Evolutionary conservation across 1,284 basidiomycete genomes (phyloP).

Genomic region (Fomitopsis schrenkii): DNA sequence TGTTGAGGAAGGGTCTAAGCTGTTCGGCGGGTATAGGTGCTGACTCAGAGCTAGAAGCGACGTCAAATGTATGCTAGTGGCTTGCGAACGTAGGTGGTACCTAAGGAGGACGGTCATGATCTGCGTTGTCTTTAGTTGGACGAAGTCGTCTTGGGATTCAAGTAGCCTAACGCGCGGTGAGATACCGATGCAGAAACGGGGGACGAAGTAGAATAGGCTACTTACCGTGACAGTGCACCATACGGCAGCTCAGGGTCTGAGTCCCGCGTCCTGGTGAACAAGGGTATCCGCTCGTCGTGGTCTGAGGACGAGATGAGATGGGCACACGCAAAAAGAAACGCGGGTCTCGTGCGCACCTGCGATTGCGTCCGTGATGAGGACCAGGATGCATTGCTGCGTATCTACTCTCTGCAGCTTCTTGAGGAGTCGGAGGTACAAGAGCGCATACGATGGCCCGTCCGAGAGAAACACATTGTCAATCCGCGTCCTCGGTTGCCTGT

Average conservation of each 20-base stretch:
- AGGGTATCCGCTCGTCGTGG: constrained; percentile 73
- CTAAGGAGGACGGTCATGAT: constrained; percentile 86
- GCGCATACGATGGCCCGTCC: constrained; percentile 80
- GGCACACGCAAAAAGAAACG: not conserved
- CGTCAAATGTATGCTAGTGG: not conserved
- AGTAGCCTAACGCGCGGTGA: constrained; percentile 50
- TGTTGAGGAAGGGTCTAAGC: constrained; percentile 64
- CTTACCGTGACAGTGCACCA: constrained; percentile 76
- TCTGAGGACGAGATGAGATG: constrained; percentile 37
- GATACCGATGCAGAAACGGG: constrained; percentile 6
- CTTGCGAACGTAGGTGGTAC: constrained; percentile 25
- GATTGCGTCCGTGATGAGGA: constrained; percentile 89
- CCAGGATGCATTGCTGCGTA: constrained; percentile 91
- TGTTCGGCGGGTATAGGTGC: constrained; percentile 50
- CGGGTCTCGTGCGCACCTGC: constrained; percentile 45
- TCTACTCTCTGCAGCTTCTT: constrained; percentile 92
- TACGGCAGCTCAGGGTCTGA: constrained; percentile 81
- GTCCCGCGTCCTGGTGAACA: constrained; percentile 62
- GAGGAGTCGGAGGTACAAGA: constrained; percentile 88
- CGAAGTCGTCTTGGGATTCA: constrained; percentile 89
- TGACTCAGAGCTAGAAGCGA: constrained; percentile 46
- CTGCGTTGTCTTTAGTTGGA: constrained; percentile 86
- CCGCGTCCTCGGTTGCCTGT: constrained; percentile 74
- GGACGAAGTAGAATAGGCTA: not conserved
- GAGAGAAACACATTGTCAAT: constrained; percentile 72